Evolutionary conservation across 2,329 filamentous ascomycete genomes (phyloP), one percentile per base, ranked within the genome.

Genomic region (Colletotrichum lini): DNA sequence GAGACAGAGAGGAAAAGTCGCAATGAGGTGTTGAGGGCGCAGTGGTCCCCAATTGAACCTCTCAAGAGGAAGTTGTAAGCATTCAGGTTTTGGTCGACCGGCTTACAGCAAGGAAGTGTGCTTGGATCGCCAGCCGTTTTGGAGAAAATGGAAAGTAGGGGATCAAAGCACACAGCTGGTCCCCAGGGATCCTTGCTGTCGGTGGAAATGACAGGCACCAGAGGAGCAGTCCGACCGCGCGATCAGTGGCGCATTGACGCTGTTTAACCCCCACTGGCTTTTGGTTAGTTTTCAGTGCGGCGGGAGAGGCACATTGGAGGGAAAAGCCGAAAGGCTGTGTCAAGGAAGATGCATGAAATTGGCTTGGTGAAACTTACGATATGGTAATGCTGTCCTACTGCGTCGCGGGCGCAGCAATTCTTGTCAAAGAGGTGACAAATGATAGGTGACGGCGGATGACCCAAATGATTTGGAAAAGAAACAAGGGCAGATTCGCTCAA

Each of bases 101-200:
- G 54, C 70, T 50, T 47, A 70, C 54, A 66, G 49, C 67, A 23
- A 70, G 49, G 40, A 52, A 61, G 61, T 35, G 72, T 68, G 70
- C 70, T 72, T 72, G 65, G 65, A 70, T 69, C 70, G 26, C 61
- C 65, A 62, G 42, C 53, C 47, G 60, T 67, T 70, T 73, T 58
- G 71, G 61, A 53, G 62, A 50, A 56, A 54, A 53, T 67, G 60
- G 58, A 67, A 67, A 40, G 65, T 53, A 69, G 38, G 72, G 63
- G 69, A 73, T 72, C 72, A 69, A 73, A 69, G 72, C 72, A 72
- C 69, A 69, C 53, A 50, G 65, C 65, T 72, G 47, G 59, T 65
- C 40, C 54, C 61, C 50, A 40, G 68, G 69, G 72, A 69, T 69
- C 72, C 72, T 64, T 73, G 72, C 40, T 38, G n/a, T 10, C 23